These are phyloP conservation scores for Triticum turgidum DNA, from an alignment of 176 grass and related monocot species.

Conservation along the genomic window DNA sequence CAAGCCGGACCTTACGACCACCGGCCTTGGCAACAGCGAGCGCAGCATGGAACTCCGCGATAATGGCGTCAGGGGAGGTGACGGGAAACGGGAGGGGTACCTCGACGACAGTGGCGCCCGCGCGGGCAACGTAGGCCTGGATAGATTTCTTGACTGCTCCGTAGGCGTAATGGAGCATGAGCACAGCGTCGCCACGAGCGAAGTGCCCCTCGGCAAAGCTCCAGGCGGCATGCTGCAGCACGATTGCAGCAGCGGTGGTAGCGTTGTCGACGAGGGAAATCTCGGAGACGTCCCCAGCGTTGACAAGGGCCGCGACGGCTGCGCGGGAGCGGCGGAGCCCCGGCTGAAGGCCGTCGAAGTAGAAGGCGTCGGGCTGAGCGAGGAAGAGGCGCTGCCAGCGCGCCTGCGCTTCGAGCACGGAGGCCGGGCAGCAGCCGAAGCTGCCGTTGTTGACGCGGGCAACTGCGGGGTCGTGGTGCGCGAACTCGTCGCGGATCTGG, in stretches of 20 bases:
- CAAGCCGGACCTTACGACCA: slow-evolving; percentile 70
- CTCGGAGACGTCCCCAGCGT: slow-evolving; percentile 58
- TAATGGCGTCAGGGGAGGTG: slow-evolving; percentile 54
- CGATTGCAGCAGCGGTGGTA: slow-evolving; percentile 84
- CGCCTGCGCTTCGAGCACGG: slow-evolving; percentile 64
- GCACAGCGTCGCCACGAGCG: slow-evolving; percentile 60
- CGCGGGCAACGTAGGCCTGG: slow-evolving; percentile 82
- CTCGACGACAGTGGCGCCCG: slow-evolving; percentile 81
- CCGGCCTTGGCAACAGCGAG: slow-evolving; percentile 65
- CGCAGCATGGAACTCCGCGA: slow-evolving; percentile 67
- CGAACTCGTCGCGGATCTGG: slow-evolving; percentile 72
- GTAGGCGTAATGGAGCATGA: slow-evolving; percentile 98
- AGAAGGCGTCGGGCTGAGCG: slow-evolving; percentile 82
- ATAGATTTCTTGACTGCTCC: slow-evolving; percentile 95
- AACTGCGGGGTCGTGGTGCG: slow-evolving; percentile 63
- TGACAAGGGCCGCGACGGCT: slow-evolving; percentile 42
- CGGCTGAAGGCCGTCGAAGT: slow-evolving; percentile 70
- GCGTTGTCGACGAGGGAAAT: slow-evolving; percentile 96
- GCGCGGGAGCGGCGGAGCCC: slow-evolving; percentile 56
- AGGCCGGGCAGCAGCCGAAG: slow-evolving; percentile 82
- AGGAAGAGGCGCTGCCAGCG: slow-evolving; percentile 72
- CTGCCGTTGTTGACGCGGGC: slow-evolving; percentile 96
- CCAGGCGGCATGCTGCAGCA: slow-evolving; percentile 85
- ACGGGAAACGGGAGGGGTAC: slow-evolving; percentile 91
- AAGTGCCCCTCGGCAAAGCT: slow-evolving; percentile 72